Percentiles rank a stretch among this genome's conserved stretches.
These are phyloP conservation scores for Xylaria sp. DNA, from an alignment of 2,329 filamentous ascomycete species.

Conservation along the genomic window DNA sequence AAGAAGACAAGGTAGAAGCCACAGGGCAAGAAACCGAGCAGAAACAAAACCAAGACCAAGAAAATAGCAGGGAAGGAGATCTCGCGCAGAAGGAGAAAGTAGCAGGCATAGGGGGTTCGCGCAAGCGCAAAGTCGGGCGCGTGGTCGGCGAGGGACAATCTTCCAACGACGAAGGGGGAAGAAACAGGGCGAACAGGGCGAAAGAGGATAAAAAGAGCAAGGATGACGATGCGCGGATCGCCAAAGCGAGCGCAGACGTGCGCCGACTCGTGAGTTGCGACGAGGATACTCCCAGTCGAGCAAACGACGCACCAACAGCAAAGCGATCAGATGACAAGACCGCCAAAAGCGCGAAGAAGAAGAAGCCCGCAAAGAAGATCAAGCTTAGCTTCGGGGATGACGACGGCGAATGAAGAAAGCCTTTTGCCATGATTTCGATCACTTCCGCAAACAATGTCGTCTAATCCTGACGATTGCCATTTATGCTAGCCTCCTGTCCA, in stretches of 20 bases:
- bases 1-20: constrained; percentile 41
- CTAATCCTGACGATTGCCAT: too few species aligned
- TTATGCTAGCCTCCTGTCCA: not conserved
- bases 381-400: constrained; percentile 75
- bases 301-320: not conserved
- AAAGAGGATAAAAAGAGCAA: constrained; percentile 26
- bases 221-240: constrained; percentile 29
- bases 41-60: constrained; percentile 33
- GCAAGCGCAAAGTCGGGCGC: constrained; percentile 67
- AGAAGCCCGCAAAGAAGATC: constrained; percentile 71
- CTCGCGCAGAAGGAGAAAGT: constrained; percentile 49
- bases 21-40: constrained; percentile 25
- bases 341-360: constrained; percentile 51
- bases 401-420: constrained; percentile 53
- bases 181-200: constrained; percentile 31
- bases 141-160: constrained; percentile 56
- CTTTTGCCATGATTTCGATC: not conserved
- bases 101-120: constrained; percentile 57
- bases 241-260: constrained; percentile 42
- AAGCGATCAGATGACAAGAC: not conserved
- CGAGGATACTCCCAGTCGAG: not conserved
- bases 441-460: not conserved
- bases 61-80: constrained; percentile 26
- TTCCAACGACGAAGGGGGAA: constrained; percentile 41
- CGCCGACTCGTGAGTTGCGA: constrained; percentile 23